These are phyloP conservation scores for Sophora flavescens DNA, from an alignment of 306 rosid genomes.

Conservation along the genomic window DNA sequence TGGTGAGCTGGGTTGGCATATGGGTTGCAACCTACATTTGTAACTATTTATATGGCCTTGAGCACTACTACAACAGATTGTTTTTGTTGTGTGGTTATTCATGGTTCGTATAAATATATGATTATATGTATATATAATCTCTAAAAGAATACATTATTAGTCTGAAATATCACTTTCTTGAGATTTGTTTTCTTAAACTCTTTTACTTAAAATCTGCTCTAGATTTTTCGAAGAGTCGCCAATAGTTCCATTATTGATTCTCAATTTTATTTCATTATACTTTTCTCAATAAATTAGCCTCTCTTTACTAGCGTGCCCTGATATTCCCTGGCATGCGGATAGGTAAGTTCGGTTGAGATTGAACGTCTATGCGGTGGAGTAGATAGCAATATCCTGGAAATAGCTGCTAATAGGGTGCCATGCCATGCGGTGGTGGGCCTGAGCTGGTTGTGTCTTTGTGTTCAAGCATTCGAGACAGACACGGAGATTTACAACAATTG, in stretches of 20 bases:
- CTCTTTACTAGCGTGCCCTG: not conserved
- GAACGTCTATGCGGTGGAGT: slow-evolving; percentile 91
- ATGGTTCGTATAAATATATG: no score
- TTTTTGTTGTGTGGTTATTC: no score
- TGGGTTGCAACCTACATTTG: no score
- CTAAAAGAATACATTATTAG: not conserved
- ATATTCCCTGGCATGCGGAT: slow-evolving; percentile 43
- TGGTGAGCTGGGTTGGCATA: no score
- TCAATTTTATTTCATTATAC: slow-evolving; percentile 7
- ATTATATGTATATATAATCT: no score
- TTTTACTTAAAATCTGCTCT: slow-evolving; percentile 13
- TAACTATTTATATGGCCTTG: no score
- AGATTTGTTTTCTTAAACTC: slow-evolving; percentile 14
- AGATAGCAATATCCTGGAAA: slow-evolving; percentile 70
- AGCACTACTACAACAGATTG: no score
- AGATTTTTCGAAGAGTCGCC: not conserved
- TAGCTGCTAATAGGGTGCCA: slow-evolving; percentile 95
- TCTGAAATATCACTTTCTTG: slow-evolving; percentile 3
- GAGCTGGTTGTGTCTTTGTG: slow-evolving; percentile 80
- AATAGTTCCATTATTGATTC: not conserved
- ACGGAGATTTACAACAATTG: slow-evolving; percentile 61
- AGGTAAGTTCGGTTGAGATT: slow-evolving; percentile 98
- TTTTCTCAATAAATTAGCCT: slow-evolving; percentile 8
- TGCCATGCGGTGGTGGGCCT: slow-evolving; percentile 86
- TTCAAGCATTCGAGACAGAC: slow-evolving; percentile 61